Base-by-base conservation (phyloP, 1,284 basidiomycete species). In the Cutaneotrichosporon spelunceum region DNA sequence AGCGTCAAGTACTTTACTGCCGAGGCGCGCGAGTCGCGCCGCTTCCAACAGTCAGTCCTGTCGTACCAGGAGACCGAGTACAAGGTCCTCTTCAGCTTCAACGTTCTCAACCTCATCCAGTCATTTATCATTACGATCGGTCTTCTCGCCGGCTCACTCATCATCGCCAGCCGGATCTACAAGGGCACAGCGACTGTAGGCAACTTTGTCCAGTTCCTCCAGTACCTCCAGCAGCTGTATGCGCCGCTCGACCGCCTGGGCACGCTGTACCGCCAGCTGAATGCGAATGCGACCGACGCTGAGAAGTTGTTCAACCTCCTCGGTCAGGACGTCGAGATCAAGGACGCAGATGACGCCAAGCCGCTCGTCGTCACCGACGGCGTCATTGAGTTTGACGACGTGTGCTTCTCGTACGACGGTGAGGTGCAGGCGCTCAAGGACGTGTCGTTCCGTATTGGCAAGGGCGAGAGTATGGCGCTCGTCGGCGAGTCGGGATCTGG, bases 1-100 rank as follows among this genome's bases (percentile, higher is more conserved):
- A 93, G 93, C 19, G 96, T 99, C 70, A 99, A 99, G 84, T 93
- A 92, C 78, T 66, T 99, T 82, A 97, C 95, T 80, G 97, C 98
- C 70, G 95, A 99, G 79, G 84, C 84, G 60, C 89, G 88, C 72
- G 94, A 99, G 79, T 83, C 93, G 19, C 82, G 83, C 0, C 90
- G 93, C 75, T 99, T 96, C 76, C 90, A 93, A 76, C 86, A 87
- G 59, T 87, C 95, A 58, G 83, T 99, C 39, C 81, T 84, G 24
- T 82, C 87, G n/a, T 97, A 96, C 72, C 93, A 98, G 76, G 88
- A 89, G 66, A 86, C 92, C 2, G 92, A 90, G 0, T 84, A 94
- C 69, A 92, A 93, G 79, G 94, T 97, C 66, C 88, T 91, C 0
- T 95, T 94, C 1, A 93, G 90, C 6, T 82, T 97, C 34, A 89